These are phyloP conservation scores for Phaeosphaeria sp. DNA, from an alignment of 2,329 filamentous ascomycete genomes.

Conservation along the genomic window DNA sequence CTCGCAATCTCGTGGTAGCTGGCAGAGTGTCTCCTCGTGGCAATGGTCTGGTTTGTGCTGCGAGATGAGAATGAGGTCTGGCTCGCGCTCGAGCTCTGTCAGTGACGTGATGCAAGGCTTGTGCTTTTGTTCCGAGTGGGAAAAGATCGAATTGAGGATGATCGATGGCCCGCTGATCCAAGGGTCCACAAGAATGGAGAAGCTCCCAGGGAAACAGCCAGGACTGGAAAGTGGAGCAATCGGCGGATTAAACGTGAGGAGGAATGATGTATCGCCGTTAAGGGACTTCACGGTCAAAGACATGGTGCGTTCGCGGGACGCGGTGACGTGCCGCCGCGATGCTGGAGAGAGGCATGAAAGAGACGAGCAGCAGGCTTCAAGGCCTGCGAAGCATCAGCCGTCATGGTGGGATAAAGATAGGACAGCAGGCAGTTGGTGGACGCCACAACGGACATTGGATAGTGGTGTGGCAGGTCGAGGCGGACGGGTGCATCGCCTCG, in stretches of 20 bases:
- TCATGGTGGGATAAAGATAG: conserved; percentile 8
- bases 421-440: not conserved
- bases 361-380: conserved; percentile 10
- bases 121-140: conserved; percentile 63
- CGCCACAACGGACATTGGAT: conserved; percentile 3
- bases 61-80: conserved; percentile 65
- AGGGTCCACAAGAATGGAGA: conserved; percentile 74
- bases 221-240: conserved; percentile 50
- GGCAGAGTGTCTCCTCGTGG: conserved; percentile 71
- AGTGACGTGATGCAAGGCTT: conserved; percentile 66
- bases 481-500: not conserved
- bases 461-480: conserved; percentile 1
- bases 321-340: not conserved
- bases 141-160: conserved; percentile 67
- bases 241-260: conserved; percentile 67
- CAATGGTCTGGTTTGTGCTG: conserved; percentile 74
- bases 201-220: conserved; percentile 56
- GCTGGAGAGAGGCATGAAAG: conserved; percentile 4
- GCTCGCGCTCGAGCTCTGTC: conserved; percentile 58
- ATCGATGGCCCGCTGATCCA: conserved; percentile 70
- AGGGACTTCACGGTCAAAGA: conserved; percentile 69
- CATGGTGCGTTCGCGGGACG: conserved; percentile 53
- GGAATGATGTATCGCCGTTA: conserved; percentile 70
- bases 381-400: conserved; percentile 10
- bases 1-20: conserved; percentile 63